These are phyloP conservation scores for Psidium friedrichsthalianum DNA, from an alignment of 345 rosid species.

Conservation along the genomic window DNA sequence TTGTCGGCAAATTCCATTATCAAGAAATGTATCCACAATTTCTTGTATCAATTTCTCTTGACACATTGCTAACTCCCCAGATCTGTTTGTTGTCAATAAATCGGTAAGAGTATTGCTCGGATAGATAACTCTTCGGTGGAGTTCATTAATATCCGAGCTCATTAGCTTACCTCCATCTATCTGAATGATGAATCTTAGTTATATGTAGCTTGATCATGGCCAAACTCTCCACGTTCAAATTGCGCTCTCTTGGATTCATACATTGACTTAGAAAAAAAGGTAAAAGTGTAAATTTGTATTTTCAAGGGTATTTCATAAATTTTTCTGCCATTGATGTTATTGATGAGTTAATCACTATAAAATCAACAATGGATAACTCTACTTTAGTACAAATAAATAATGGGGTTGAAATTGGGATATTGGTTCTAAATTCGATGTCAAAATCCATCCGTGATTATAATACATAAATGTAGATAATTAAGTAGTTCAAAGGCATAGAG, in stretches of 20 bases:
- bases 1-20: no score
- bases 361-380: background rate
- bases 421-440: background rate
- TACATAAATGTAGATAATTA: background rate
- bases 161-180: no score
- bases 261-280: background rate
- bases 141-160: no score
- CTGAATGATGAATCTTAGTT: no score
- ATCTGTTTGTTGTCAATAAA: no score
- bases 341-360: background rate
- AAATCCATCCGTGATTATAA: background rate
- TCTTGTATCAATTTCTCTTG: no score
- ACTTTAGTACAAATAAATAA: background rate
- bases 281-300: background rate
- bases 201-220: background rate
- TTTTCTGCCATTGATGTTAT: background rate
- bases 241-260: background rate
- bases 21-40: no score
- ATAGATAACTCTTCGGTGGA: no score
- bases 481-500: background rate
- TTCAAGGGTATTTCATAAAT: background rate
- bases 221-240: background rate
- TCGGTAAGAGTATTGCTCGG: no score
- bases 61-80: no score
- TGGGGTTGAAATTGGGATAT: background rate